Base-by-base conservation (phyloP, 257 asterid genomes). In the Fraxinus pennsylvanica region DNA sequence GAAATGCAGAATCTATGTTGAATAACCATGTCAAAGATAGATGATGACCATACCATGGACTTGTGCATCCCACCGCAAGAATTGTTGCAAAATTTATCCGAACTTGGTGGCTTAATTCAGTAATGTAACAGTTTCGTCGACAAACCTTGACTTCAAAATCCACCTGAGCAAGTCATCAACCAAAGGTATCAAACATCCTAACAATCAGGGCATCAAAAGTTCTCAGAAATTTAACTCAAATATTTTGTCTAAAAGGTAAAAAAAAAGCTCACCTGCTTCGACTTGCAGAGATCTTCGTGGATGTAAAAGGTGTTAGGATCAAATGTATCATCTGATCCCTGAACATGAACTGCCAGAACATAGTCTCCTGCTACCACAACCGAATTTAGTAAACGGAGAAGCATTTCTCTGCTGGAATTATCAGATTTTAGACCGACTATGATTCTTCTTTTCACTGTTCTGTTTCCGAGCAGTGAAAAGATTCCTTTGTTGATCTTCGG, bases 71-170 rank as follows among this genome's bases (percentile, higher is more conserved):
- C 72, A 87, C 72, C 2, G 81, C 91, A 79, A 87, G 91, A 79
- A 81, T 65, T 6, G 96, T 83, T 3, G 96, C 96, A 67, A 85
- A 88, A 50, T 91, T 85, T 61, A 87, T 74, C 52, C 97, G 88
- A 57, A 93, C 94, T 74, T 87, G 97, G 74, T 85, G 87, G 63
- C 90, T 87, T 76, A 93, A 84, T 57, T 91, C 97, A 5, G 84
- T 78, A 65, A 88, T 21, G 22, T 88, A 89, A 77, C 87, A 90
- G 81, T 79, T 82, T 78, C 90, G 97, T 43, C 50, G 77, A 79
- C 93, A 85, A 68, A 90, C 83, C 89, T 88, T 91, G 83, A 93
- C 88, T 76, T 91, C 94, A 76, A 93, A 91, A 75, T 91, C 96
- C 83, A 91, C 96, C 97, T 91, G 82, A 77, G 73, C 13, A 74